These are phyloP conservation scores for Gyromitra esculenta DNA, from an alignment of 2,329 filamentous ascomycete genomes.

Conservation along the genomic window DNA sequence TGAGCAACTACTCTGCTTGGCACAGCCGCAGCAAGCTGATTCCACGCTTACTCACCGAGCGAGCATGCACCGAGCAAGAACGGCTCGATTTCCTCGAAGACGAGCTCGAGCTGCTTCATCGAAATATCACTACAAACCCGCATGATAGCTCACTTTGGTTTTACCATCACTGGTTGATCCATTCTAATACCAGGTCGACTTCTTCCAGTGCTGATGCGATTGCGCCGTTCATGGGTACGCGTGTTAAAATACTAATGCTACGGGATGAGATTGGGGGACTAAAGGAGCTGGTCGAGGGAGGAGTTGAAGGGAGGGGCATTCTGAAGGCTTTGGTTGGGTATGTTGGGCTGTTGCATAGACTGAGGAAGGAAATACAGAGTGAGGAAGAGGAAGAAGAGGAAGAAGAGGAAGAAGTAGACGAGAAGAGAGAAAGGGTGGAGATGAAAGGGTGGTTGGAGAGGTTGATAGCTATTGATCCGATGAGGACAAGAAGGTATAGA, in stretches of 20 bases:
- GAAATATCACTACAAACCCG: conserved; percentile 85
- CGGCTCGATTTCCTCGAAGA: conserved; percentile 76
- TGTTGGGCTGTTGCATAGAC: conserved; percentile 68
- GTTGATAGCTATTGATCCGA: conserved; percentile 75
- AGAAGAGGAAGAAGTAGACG: conserved; percentile 63
- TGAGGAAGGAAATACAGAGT: conserved; percentile 65
- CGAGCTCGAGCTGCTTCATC: conserved; percentile 78
- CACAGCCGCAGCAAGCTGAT: conserved; percentile 89
- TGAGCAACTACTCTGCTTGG: conserved; percentile 98
- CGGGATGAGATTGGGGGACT: conserved; percentile 77
- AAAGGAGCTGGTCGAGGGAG: conserved; percentile 67
- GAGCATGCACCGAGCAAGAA: conserved; percentile 70
- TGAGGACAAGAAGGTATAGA: conserved; percentile 78
- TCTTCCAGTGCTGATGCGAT: conserved; percentile 67
- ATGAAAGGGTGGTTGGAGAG: conserved; percentile 70
- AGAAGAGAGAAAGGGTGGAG: conserved; percentile 63
- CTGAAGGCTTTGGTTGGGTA: conserved; percentile 87
- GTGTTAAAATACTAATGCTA: conserved; percentile 74
- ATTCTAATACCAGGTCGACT: conserved; percentile 73
- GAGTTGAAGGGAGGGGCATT: conserved; percentile 71
- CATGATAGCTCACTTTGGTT: conserved; percentile 98
- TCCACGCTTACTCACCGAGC: conserved; percentile 76
- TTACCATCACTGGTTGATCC: conserved; percentile 78
- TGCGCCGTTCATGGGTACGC: conserved; percentile 69
- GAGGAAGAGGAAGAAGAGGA: conserved; percentile 50